Evolutionary conservation across 306 rosid genomes (phyloP), one percentile per base, ranked within the genome.

Genomic region (Spatholobus suberectus): DNA sequence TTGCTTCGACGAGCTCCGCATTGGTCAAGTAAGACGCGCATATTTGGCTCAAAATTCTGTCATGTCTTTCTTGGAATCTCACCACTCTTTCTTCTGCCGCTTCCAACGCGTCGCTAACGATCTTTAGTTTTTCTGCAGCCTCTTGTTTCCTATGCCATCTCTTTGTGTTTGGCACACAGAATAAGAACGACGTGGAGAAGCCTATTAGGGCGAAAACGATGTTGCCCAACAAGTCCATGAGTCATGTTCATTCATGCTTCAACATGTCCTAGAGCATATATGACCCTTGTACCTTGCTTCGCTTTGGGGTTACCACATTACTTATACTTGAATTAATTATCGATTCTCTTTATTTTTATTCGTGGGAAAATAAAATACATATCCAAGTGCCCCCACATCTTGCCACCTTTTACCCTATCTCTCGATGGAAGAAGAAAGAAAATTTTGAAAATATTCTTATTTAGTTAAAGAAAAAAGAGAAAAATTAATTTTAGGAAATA

Each of bases 61-160:
- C 92, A 63, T 93, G 97, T 71, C 94, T 85, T 27, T 90, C 88
- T 82, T 91, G 84, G 27, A 34, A 90, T 83, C 79, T 93, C 29
- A 15, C 76, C 0, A 44, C 94, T 73, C 89, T 87, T 62, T 86
- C 89, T 80, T 93, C 91, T 0, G 93, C 97, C 4, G 38, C 85
- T 24, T 89, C 89, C 84, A 91, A 81, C 1, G 91, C 96, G 46
- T 89, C 92, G 10, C 55, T 73, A 0, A 90, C 32, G 11, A 91
- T 65, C 73, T 59, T 89, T 9, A 93, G 72, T 51, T 91, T 90
- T n/a, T 91, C 83, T 11, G 57, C 47, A 8, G 77, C 85, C 57
- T 83, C 14, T 34, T 78, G 87, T 75, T 86, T 89, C 57, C 8
- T 51, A 0, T 80, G 89, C 94, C 90, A 72, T 81, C 40, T 75